phyloP scores from a whole-genome alignment of 768 basidiomycete genomes.

The Trametes coccinea region DNA sequence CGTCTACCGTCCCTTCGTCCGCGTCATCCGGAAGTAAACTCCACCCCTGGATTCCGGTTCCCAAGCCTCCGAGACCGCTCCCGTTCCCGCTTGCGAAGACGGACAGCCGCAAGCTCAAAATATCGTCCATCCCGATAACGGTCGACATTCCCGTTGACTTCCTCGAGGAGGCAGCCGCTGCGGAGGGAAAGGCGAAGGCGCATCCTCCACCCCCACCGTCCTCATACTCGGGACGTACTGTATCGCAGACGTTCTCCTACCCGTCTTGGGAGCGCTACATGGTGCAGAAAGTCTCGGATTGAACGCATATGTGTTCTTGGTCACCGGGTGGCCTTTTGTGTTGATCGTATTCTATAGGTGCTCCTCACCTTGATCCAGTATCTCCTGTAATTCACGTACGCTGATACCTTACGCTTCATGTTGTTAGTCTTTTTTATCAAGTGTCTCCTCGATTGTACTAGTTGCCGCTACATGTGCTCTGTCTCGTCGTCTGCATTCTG shows the following conservation, averaged over 20 bases:
- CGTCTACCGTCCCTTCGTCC: slow-evolving; percentile 9
- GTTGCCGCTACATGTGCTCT: too few relatives aligned
- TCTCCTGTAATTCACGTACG: too few relatives aligned
- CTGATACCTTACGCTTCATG: too few relatives aligned
- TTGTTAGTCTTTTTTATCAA: too few relatives aligned
- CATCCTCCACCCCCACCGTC: slow-evolving; percentile 36
- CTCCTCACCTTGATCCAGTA: too few relatives aligned
- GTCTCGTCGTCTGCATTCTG: too few relatives aligned
- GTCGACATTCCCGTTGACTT: slow-evolving; percentile 35
- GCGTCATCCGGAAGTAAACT: slow-evolving; percentile 20
- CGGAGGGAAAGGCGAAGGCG: slow-evolving; percentile 32
- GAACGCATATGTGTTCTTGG: neutral
- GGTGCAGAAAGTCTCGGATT: slow-evolving; percentile 42
- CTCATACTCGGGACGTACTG: slow-evolving; percentile 3
- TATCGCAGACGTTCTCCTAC: slow-evolving; percentile 47
- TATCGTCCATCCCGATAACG: slow-evolving; percentile 47
- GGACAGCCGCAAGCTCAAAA: slow-evolving; percentile 57
- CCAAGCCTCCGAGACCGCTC: slow-evolving; percentile 45
- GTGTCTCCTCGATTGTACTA: too few relatives aligned
- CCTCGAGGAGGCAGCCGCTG: slow-evolving; percentile 23
- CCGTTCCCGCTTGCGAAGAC: slow-evolving; percentile 53
- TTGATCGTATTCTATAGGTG: too few relatives aligned
- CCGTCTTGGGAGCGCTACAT: slow-evolving; percentile 70
- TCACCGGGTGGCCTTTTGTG: too few relatives aligned
- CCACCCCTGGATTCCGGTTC: slow-evolving; percentile 39